These are phyloP conservation scores for Fusarium marasasianum DNA, from an alignment of 2,329 filamentous ascomycete species.

Conservation along the genomic window DNA sequence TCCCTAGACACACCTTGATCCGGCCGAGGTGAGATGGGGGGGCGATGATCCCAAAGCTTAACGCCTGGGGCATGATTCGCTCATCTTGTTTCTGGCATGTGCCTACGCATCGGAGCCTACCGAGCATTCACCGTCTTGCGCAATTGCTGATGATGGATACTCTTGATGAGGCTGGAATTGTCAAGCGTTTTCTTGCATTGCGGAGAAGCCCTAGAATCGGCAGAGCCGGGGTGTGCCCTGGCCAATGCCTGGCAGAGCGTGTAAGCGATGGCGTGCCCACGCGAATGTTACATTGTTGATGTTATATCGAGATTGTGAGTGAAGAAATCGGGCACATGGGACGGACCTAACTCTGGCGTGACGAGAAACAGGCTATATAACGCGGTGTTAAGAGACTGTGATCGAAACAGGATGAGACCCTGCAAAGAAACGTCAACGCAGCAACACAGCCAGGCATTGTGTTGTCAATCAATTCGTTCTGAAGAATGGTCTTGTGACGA, in stretches of 20 bases:
- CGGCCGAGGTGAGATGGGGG: constrained; percentile 21
- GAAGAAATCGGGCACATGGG: neutral
- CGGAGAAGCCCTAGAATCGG: constrained; percentile 33
- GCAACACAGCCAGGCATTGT: neutral
- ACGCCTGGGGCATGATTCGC: constrained; percentile 29
- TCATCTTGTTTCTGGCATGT: constrained; percentile 20
- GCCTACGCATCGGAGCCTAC: constrained; percentile 24
- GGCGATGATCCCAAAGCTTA: constrained; percentile 28
- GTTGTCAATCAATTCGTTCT: neutral
- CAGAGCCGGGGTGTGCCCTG: constrained; percentile 36
- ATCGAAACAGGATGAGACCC: neutral
- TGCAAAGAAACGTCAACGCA: constrained; percentile 4
- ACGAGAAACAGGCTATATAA: neutral
- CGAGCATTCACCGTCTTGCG: constrained; percentile 12
- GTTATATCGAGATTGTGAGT: neutral
- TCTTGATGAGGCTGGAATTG: constrained; percentile 27
- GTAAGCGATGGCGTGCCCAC: constrained; percentile 37
- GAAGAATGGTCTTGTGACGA: constrained; percentile 31
- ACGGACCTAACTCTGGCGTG: neutral
- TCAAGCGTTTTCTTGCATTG: constrained; percentile 23
- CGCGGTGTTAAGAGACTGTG: neutral
- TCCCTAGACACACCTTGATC: constrained; percentile 29
- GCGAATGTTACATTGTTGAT: constrained; percentile 22
- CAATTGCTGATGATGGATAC: constrained; percentile 16
- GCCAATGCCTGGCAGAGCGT: constrained; percentile 20